These are phyloP conservation scores for Physcia stellaris DNA, from an alignment of 495 filamentous ascomycete genomes.

Conservation along the genomic window DNA sequence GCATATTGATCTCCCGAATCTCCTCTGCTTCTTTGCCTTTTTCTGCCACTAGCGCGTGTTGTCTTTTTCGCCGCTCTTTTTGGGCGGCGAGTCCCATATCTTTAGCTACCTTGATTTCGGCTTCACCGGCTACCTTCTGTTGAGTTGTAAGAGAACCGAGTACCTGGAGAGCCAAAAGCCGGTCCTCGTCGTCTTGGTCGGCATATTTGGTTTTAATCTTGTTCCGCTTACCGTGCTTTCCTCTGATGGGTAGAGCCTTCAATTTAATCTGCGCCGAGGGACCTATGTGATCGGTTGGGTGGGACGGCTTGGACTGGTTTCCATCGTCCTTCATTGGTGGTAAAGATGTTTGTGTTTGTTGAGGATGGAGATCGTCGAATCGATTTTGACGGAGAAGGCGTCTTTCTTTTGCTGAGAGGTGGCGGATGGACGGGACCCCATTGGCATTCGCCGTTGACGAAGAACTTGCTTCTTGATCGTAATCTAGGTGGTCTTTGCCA, in stretches of 20 bases:
- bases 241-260: constrained; percentile 46
- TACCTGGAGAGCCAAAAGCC: constrained; percentile 63
- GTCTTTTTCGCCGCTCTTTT: constrained; percentile 56
- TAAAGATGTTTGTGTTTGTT: constrained; percentile 6
- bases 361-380: too few relatives aligned
- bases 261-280: too few relatives aligned
- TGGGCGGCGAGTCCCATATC: constrained; percentile 51
- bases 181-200: constrained; percentile 88
- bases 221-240: constrained; percentile 73
- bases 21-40: constrained; percentile 49
- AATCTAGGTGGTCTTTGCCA: not conserved
- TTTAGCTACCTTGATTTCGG: constrained; percentile 34
- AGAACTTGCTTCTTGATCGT: constrained; percentile 2
- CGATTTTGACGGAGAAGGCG: constrained; percentile 35
- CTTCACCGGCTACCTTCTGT: constrained; percentile 35
- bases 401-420: constrained; percentile 38
- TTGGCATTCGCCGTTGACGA: not conserved
- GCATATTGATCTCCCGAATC: constrained; percentile 34
- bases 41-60: constrained; percentile 61
- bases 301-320: too few relatives aligned
- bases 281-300: too few relatives aligned
- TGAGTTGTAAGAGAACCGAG: constrained; percentile 56
- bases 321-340: too few relatives aligned
- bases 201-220: constrained; percentile 85
- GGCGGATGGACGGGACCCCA: constrained; percentile 11